Base-by-base conservation (phyloP, 2,329 filamentous ascomycete genomes). In the Trichoderma sp. region DNA sequence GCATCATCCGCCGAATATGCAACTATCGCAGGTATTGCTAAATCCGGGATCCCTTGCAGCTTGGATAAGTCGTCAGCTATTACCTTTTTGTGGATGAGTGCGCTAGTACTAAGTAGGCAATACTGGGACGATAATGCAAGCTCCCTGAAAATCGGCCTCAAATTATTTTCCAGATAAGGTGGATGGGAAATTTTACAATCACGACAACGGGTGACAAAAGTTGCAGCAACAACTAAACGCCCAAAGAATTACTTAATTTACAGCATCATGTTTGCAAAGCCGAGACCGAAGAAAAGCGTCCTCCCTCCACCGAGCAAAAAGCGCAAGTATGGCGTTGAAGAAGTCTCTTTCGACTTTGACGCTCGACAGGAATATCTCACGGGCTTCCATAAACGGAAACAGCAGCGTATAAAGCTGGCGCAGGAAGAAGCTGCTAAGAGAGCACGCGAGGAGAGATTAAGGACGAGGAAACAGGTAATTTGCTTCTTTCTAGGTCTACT, bases 371-470 rank as follows among this genome's bases (percentile, higher is more conserved):
- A 98, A 81, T 99, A 94, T 82, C 88, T 99, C 75, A 98, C 95
- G 0, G 97, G 97, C 3, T 99, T 99, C 85, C 95, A 96, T 87
- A 99, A 98, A 88, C 93, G 97, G 84, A 98, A 98, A 84, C 86
- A 94, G 71, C 93, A 95, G 83, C 90, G 97, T 50, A 91, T 92
- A 79, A 97, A 97, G 86, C 88, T 92, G 84, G 96, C 96, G 2
- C 93, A 97, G 81, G 95, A 97, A 79, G 88, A 93, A 79, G 94
- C 94, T 4, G 92, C 91, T 63, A 93, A 94, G 84, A 92, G 90
- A 82, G 95, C 92, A 65, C 91, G 92, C 67, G 90, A 95, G 81
- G 95, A 98, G 83, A 94, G 89, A 82, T 89, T 95, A 75, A 87
- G 89, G 75, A 87, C 93, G 75, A 89, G 96, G 79, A 93, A 92